phyloP scores from a whole-genome alignment of 495 filamentous ascomycete species.

The Hypoxylon perforatum region DNA sequence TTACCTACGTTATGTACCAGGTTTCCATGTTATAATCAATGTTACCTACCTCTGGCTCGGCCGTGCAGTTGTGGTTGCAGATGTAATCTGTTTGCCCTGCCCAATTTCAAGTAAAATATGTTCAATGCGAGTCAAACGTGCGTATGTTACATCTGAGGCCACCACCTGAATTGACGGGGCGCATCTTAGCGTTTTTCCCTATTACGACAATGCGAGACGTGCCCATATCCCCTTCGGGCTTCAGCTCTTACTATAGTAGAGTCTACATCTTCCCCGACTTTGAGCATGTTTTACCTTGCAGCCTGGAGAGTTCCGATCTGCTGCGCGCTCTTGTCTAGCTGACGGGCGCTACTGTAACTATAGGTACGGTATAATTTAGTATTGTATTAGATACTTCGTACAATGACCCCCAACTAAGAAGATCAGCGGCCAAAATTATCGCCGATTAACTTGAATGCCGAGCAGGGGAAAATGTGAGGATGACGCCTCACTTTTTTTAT shows the following conservation, averaged over 20 bases:
- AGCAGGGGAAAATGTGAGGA: conserved; percentile 7
- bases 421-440: conserved; percentile 30
- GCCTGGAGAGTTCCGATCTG: conserved; percentile 3
- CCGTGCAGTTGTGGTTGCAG: conserved; percentile 5
- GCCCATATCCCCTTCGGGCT: conserved; percentile 5
- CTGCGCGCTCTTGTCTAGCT: neutral
- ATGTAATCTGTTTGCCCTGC: neutral
- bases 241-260: too few species aligned
- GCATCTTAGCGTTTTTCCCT: conserved; percentile 28
- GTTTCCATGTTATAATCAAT: conserved; percentile 19
- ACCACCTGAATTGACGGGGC: conserved; percentile 17
- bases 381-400: too few species aligned
- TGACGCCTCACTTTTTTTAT: conserved; percentile 18
- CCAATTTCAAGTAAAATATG: conserved; percentile 27
- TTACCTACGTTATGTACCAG: conserved; percentile 17
- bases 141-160: conserved; percentile 30
- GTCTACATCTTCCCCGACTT: conserved; percentile 27
- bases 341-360: too few species aligned
- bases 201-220: conserved; percentile 13
- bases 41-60: conserved; percentile 14
- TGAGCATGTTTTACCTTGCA: neutral
- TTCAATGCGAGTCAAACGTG: conserved; percentile 41
- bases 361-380: too few species aligned
- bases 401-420: conserved; percentile 7
- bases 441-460: conserved; percentile 35